These are phyloP conservation scores for Ploettnerulaceae sp. DNA, from an alignment of 2,329 filamentous ascomycete species.

Conservation along the genomic window DNA sequence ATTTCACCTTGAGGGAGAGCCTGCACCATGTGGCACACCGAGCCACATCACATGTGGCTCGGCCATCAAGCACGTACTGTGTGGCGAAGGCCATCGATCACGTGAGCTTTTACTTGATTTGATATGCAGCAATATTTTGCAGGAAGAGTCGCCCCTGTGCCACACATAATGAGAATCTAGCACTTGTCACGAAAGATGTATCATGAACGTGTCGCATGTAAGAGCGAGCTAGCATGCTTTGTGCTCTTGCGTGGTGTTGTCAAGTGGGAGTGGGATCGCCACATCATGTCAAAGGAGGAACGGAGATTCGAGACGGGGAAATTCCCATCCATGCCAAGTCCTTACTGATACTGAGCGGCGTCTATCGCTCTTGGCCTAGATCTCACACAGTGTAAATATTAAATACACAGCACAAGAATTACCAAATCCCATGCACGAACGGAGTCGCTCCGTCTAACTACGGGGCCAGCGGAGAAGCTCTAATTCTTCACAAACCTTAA, in stretches of 20 bases:
- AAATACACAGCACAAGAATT: too few species aligned
- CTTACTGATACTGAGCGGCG: slow-evolving; percentile 1
- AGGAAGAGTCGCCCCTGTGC: too few species aligned
- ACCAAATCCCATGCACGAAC: not conserved
- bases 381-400: too few species aligned
- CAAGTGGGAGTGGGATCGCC: too few species aligned
- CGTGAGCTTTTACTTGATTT: not conserved
- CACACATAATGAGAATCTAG: too few species aligned
- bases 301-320: not conserved
- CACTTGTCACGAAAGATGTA: too few species aligned
- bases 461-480: not conserved
- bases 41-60: slow-evolving; percentile 1
- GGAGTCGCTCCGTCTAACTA: not conserved
- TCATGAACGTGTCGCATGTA: too few species aligned
- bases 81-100: not conserved
- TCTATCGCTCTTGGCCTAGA: not conserved
- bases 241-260: too few species aligned
- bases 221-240: too few species aligned
- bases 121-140: not conserved
- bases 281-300: not conserved
- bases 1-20: slow-evolving; percentile 1
- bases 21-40: not conserved
- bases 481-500: not conserved
- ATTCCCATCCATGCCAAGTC: slow-evolving; percentile 6
- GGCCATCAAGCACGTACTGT: too few species aligned